Evolutionary conservation across 1,284 basidiomycete species (phyloP).

Genomic region (Malassezia equina): DNA sequence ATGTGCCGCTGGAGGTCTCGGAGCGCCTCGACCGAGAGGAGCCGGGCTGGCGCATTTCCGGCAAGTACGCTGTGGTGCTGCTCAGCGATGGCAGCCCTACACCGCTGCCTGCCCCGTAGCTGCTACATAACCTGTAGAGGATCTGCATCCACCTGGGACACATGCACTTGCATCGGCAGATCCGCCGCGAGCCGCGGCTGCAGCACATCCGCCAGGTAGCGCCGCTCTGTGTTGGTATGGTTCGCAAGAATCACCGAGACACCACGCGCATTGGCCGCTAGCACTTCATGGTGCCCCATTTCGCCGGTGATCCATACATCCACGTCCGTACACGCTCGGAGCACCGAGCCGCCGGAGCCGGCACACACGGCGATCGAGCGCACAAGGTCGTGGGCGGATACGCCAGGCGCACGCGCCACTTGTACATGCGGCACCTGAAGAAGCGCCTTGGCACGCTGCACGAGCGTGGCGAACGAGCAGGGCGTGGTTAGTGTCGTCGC

Average conservation of each 20-base stretch:
- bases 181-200: not conserved
- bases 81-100: constrained; percentile 24
- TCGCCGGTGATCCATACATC: constrained; percentile 44
- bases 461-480: not conserved
- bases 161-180: not conserved
- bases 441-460: constrained; percentile 6
- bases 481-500: not conserved
- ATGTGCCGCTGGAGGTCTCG: constrained; percentile 59
- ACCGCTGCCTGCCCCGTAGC: not conserved
- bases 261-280: constrained; percentile 36
- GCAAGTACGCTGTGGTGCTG: constrained; percentile 58
- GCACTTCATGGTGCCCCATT: constrained; percentile 40
- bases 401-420: not conserved
- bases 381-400: constrained; percentile 18
- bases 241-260: constrained; percentile 39
- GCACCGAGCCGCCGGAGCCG: constrained; percentile 36
- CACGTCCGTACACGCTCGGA: constrained; percentile 22
- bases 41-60: constrained; percentile 68
- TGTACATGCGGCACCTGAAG: constrained; percentile 11
- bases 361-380: constrained; percentile 36
- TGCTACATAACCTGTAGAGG: constrained; percentile 6
- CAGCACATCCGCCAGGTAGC: constrained; percentile 11
- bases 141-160: constrained; percentile 13
- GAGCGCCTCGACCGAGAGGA: constrained; percentile 60
- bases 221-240: constrained; percentile 43